A percentile compares a stretch with the other conserved stretches of the same genome.
These are phyloP conservation scores for Bipolaris bicolor DNA, from an alignment of 2,329 filamentous ascomycete species.

Conservation along the genomic window DNA sequence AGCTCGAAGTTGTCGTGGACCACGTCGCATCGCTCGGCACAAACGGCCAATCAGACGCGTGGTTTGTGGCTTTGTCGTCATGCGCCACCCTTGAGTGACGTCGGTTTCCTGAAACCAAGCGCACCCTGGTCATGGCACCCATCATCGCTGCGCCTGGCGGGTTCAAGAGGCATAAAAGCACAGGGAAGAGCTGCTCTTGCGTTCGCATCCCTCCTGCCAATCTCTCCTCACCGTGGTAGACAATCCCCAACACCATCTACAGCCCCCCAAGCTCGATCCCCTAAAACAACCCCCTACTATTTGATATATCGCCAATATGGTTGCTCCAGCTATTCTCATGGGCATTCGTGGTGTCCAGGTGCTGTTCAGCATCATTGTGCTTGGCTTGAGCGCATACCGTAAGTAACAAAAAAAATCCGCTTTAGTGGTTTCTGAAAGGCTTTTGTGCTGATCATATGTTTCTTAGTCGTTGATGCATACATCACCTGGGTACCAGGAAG, in stretches of 20 bases:
- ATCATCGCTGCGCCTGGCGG: conserved; percentile 23
- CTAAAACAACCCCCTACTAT: neutral
- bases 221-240: neutral
- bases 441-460: conserved; percentile 5
- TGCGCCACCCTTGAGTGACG: conserved; percentile 24
- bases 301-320: conserved; percentile 23
- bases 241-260: neutral
- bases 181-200: conserved; percentile 11
- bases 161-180: conserved; percentile 23
- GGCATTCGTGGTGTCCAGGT: conserved; percentile 71
- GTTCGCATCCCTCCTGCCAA: neutral
- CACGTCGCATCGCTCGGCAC: conserved; percentile 16
- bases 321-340: conserved; percentile 54
- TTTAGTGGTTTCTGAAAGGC: neutral
- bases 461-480: conserved; percentile 56
- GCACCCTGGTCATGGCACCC: conserved; percentile 22
- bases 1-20: conserved; percentile 10
- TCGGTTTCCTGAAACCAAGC: conserved; percentile 14
- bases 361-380: conserved; percentile 74
- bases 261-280: too few species aligned
- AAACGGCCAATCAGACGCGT: conserved; percentile 21
- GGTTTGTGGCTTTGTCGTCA: conserved; percentile 11
- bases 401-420: conserved; percentile 41
- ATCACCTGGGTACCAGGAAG: conserved; percentile 59
- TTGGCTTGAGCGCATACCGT: conserved; percentile 80